These are phyloP conservation scores for Oenanthe javanica DNA, from an alignment of 140 eudicot species.

Conservation along the genomic window DNA sequence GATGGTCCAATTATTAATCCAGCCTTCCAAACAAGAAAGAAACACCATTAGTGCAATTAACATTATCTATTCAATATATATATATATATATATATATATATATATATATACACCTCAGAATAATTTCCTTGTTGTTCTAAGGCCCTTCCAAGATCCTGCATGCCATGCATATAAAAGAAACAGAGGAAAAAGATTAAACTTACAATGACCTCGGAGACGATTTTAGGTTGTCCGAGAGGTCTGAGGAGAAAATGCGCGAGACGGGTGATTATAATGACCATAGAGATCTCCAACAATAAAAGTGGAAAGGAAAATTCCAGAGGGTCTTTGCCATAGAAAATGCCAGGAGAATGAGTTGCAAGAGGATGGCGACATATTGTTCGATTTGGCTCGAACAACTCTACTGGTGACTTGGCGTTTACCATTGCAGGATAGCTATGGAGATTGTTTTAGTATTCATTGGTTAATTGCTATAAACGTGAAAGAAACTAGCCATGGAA, in stretches of 20 bases:
- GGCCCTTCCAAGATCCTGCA: no score
- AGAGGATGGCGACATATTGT: slow-evolving; percentile 5
- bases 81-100: no score
- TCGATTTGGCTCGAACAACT: slow-evolving; percentile 1
- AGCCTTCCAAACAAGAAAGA: slow-evolving; percentile 35
- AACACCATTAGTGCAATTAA: neutral
- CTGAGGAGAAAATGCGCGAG: slow-evolving; percentile 46
- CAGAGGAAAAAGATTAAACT: slow-evolving; percentile 15
- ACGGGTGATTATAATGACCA: slow-evolving; percentile 36
- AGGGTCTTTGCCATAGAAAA: slow-evolving; percentile 51
- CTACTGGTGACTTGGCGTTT: neutral
- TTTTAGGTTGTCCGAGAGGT: slow-evolving; percentile 63
- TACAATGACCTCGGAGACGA: slow-evolving; percentile 62
- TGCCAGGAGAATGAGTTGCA: slow-evolving; percentile 35
- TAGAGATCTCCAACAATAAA: slow-evolving; percentile 40
- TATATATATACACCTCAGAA: no score
- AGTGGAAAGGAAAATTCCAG: slow-evolving; percentile 46
- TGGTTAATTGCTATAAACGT: neutral
- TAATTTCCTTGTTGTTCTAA: no score
- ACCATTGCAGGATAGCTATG: neutral
- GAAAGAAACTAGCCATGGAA: neutral
- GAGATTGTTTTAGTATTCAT: neutral
- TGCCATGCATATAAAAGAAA: no score
- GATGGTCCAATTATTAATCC: slow-evolving; percentile 84
- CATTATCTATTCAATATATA: neutral